Base-by-base conservation (phyloP, 345 rosid species). In the Balakata baccata region DNA sequence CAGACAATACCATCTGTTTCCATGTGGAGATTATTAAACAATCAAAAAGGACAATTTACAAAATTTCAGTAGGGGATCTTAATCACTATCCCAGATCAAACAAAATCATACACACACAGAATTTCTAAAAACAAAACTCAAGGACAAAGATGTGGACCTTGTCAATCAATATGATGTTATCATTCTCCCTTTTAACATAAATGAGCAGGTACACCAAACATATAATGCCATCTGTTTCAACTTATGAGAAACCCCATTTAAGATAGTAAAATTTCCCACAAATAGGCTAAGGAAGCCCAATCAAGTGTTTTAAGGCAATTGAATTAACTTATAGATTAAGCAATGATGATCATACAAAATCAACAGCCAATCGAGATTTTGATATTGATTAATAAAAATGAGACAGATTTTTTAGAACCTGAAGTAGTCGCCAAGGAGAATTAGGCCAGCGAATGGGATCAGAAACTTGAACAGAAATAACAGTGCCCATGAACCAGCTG, bases 391-490 rank as follows among this genome's bases (percentile, higher is more conserved):
- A 29, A 29, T 29, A 29, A 29, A 29, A 29, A 29, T 29, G 34
- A 29, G 34, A 29, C 1, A 29, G 34, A 46, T 41, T 29, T 29
- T 29, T 29, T 29, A 62, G n/a, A 63, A 94, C 99, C 98, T 89
- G 92, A 13, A 95, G 85, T 77, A 95, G 84, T 7, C 97, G 84
- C 99, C 99, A 95, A 25, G 97, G 98, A 23, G 99, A 95, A 75
- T 87, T 85, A 61, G 98, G 95, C 98, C 98, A 94, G 23, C 78
- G 88, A 65, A 90, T 79, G 14, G 93, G 88, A 70, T 94, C 97
- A 38, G 87, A 80, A 54, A 92, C 91, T 53, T 88, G 78, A 65
- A 51, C 75, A 56, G 78, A 74, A 11, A 75, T 38, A 2, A 79
- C 72, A 65, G 81, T 79, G 11, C 81, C 81, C 78, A 74, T 70